Conservation (phyloP, 345 rosid species). For the Heritiera littoralis region DNA sequence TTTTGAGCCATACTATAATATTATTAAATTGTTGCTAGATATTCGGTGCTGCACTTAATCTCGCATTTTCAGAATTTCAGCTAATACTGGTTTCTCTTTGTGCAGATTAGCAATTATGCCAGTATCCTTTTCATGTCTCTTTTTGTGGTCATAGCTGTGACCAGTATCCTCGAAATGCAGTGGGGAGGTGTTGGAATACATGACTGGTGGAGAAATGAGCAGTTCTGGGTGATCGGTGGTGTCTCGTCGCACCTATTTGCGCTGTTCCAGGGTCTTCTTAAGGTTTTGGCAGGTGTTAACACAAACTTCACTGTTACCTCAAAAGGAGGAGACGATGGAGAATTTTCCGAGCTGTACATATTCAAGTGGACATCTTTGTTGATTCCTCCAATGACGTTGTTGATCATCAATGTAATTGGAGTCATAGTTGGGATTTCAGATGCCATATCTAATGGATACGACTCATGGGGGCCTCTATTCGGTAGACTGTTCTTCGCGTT, state of each 20-base stretch:
- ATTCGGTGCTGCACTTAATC: background rate
- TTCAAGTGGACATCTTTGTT: conserved; percentile 68
- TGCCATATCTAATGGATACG: conserved; percentile 67
- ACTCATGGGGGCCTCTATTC: conserved; percentile 69
- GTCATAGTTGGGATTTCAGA: conserved; percentile 59
- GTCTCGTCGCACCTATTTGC: conserved; percentile 66
- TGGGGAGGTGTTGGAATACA: conserved; percentile 79
- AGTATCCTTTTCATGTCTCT: conserved; percentile 58
- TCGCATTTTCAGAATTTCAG: background rate
- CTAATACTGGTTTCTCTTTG: background rate
- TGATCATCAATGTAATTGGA: conserved; percentile 57
- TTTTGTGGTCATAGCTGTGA: conserved; percentile 63
- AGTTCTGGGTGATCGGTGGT: conserved; percentile 79
- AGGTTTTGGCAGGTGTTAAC: conserved; percentile 67
- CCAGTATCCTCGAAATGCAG: conserved; percentile 64
- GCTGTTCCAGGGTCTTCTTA: conserved; percentile 67
- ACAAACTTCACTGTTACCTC: conserved; percentile 70
- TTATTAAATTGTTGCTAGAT: background rate
- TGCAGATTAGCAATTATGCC: conserved; percentile 65
- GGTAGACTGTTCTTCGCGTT: conserved; percentile 59
- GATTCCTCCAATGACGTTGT: conserved; percentile 58
- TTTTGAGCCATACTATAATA: background rate
- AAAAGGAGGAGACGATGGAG: conserved; percentile 64
- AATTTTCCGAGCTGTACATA: conserved; percentile 59
- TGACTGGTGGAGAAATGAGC: conserved; percentile 81